Evolutionary conservation across 345 rosid species (phyloP), one percentile per base, ranked within the genome.

Genomic region (Rhizophora apiculata): DNA sequence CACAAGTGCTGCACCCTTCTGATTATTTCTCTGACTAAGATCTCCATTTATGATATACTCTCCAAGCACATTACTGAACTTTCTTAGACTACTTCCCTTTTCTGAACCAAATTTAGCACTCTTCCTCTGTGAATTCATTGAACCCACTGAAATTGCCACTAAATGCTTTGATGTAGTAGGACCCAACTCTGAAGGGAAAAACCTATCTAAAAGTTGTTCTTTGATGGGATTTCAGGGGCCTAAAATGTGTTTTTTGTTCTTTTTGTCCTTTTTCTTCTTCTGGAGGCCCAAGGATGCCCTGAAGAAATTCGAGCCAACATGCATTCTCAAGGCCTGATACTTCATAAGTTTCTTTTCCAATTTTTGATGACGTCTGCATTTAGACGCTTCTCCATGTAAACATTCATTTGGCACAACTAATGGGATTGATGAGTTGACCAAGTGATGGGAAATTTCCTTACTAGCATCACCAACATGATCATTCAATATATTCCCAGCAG

Each of bases 231-330:
- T 68, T 46, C 80, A 70, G 6, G 48, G 63, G 64, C 69, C 69
- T 62, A 53, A 60, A 5, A 72, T 26, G 60, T 46, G 24, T 32
- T 22, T 69, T 68, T 82, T 92, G 67, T 65, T 73, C 89, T 62
- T 87, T 69, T 65, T 87, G 62, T 77, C 87, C 66, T 79, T 88
- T 80, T 81, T 86, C 52, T 72, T 89, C 82, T 68, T 83, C 49
- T 52, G 81, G 16, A 74, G 60, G 55, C 60, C 79, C 8, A 91
- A 39, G 52, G 85, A 56, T 60, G 73, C 76, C 75, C 74, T 74
- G 66, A 86, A 86, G 48, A 78, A 71, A 13, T 58, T 87, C 30
- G 82, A 61, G 65, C 97, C 83, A 72, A 86, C 60, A 64, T 62
- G 78, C 67, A 82, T 60, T 51, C 61, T 69, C 54, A 76, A 75